Percentiles rank a stretch among this genome's conserved stretches.
Evolutionary conservation across 495 filamentous ascomycete genomes (phyloP).

Genomic region (Podospora didyma): DNA sequence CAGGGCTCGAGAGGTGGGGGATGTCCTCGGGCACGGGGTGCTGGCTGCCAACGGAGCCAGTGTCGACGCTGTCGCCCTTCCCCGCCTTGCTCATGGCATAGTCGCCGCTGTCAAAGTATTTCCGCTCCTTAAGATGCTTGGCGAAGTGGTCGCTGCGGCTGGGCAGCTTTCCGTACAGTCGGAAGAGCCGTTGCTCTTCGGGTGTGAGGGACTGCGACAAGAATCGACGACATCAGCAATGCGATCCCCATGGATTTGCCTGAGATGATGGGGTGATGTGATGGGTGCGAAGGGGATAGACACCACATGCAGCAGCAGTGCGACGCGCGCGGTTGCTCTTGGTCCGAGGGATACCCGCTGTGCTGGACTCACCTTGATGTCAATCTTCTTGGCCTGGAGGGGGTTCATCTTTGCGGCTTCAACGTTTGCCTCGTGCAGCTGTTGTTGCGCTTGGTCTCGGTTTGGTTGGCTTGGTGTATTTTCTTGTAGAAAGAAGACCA

Average conservation of each 20-base stretch:
- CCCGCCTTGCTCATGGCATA: conserved; percentile 98
- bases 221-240: conserved; percentile 2
- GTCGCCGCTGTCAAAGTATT: conserved; percentile 98
- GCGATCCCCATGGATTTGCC: neutral
- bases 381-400: conserved; percentile 93
- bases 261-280: too few relatives aligned
- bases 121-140: conserved; percentile 97
- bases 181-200: conserved; percentile 93
- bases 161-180: conserved; percentile 93
- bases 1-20: conserved; percentile 78
- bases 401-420: conserved; percentile 70
- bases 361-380: conserved; percentile 88
- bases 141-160: conserved; percentile 94
- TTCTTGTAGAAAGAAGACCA: neutral
- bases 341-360: too few relatives aligned
- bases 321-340: too few relatives aligned
- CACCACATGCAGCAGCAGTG: too few relatives aligned
- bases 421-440: neutral
- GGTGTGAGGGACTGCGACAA: conserved; percentile 68
- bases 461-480: neutral
- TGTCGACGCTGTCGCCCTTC: conserved; percentile 90
- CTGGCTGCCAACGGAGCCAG: conserved; percentile 87
- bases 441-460: neutral
- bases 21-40: conserved; percentile 96
- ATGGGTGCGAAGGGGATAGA: too few relatives aligned